Evolutionary conservation across 768 basidiomycete genomes (phyloP).

Genomic region (Mycena galopus): DNA sequence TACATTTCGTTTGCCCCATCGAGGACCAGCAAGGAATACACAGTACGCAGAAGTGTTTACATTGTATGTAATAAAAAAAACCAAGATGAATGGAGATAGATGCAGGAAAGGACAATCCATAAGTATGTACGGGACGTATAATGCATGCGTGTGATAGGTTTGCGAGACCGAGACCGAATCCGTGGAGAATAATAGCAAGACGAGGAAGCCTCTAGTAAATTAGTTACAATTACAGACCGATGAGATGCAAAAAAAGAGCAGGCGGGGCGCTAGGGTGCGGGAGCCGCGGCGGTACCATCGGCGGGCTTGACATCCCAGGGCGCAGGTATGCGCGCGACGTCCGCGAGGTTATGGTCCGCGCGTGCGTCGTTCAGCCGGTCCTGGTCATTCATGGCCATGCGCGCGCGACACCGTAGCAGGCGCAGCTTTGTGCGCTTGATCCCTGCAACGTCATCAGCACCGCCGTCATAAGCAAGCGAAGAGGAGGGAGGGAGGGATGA

Average conservation of each 20-base stretch:
- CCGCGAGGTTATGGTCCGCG: constrained; percentile 84
- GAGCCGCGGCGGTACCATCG: constrained; percentile 17
- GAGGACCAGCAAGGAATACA: too few relatives aligned
- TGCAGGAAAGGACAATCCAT: too few relatives aligned
- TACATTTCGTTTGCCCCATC: too few relatives aligned
- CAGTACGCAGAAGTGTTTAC: too few relatives aligned
- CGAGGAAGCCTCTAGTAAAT: constrained; percentile 12
- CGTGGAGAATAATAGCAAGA: not conserved
- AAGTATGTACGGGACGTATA: too few relatives aligned
- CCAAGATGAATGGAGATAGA: too few relatives aligned
- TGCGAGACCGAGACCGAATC: not conserved
- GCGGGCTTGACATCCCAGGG: constrained; percentile 74
- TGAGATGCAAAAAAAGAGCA: not conserved
- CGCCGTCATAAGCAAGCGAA: not conserved
- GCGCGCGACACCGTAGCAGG: constrained; percentile 80
- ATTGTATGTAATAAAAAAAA: too few relatives aligned
- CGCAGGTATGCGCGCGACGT: constrained; percentile 76
- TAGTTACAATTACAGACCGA: not conserved
- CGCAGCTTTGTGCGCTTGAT: constrained; percentile 89
- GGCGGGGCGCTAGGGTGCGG: not conserved
- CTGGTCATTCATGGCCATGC: constrained; percentile 81
- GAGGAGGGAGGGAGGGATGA: not conserved
- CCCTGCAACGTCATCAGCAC: constrained; percentile 59
- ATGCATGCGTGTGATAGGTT: not conserved
- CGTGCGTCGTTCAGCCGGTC: constrained; percentile 83